Conservation (phyloP, 2,329 filamentous ascomycete species). For the Trichoderma brevicompactum region DNA sequence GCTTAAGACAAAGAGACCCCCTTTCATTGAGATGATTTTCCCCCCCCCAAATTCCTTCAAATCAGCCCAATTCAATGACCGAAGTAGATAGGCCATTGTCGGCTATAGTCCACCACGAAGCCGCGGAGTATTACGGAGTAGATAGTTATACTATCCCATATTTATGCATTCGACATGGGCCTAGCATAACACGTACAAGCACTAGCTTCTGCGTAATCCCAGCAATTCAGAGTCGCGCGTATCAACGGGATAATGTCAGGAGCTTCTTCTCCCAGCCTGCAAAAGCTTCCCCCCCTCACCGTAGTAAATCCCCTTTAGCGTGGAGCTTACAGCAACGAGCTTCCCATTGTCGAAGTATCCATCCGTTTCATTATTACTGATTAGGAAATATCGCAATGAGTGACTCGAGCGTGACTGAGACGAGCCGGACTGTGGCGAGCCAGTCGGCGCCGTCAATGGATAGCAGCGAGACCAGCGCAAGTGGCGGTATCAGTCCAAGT, state of each 20-base stretch:
- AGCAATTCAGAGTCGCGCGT: constrained; percentile 10
- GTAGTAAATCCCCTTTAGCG: constrained; percentile 20
- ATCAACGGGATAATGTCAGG: constrained; percentile 21
- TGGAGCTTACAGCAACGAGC: constrained; percentile 20
- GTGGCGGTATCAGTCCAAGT: constrained; percentile 19
- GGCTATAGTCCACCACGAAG: constrained; percentile 3
- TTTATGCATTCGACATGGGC: constrained; percentile 19
- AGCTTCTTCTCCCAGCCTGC: constrained; percentile 14
- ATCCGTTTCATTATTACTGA: background rate
- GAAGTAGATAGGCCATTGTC: background rate
- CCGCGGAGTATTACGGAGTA: constrained; percentile 15
- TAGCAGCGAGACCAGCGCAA: constrained; percentile 14
- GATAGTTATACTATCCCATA: background rate
- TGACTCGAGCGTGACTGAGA: constrained; percentile 11
- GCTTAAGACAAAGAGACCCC: background rate
- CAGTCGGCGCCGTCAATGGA: constrained; percentile 15
- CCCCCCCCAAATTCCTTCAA: background rate
- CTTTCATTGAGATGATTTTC: background rate
- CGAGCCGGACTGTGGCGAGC: constrained; percentile 5
- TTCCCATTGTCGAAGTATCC: background rate
- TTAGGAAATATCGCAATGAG: background rate
- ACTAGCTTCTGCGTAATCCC: constrained; percentile 8
- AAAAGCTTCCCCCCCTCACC: constrained; percentile 8
- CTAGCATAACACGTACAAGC: constrained; percentile 11
- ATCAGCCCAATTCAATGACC: background rate